These are phyloP conservation scores for Yamadazyma phyllophila DNA, from an alignment of 805 yeast genomes.

Conservation along the genomic window DNA sequence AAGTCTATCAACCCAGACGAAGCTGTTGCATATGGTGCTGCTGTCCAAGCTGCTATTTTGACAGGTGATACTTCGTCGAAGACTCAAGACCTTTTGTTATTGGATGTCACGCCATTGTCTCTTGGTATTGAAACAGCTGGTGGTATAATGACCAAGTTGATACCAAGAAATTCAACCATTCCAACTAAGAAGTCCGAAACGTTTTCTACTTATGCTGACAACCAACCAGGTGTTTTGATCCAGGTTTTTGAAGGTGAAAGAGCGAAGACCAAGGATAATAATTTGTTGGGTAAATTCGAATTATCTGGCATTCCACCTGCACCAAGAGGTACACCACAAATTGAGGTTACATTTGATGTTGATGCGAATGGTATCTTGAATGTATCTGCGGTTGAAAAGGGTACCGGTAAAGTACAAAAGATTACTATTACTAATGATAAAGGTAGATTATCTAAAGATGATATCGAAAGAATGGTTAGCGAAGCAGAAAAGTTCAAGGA, in stretches of 20 bases:
- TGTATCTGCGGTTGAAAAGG: constrained; percentile 87
- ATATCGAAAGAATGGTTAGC: constrained; percentile 95
- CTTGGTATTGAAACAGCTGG: constrained; percentile 96
- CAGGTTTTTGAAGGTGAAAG: constrained; percentile 97
- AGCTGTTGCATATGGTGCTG: constrained; percentile 99
- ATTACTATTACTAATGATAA: constrained; percentile 91
- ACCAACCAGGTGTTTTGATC: constrained; percentile 92
- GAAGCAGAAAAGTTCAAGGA: constrained; percentile 95
- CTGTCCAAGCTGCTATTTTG: constrained; percentile 97
- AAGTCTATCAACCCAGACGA: constrained; percentile 99
- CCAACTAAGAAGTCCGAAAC: constrained; percentile 95
- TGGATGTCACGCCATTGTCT: constrained; percentile 93
- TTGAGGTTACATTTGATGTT: constrained; percentile 83
- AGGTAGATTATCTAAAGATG: constrained; percentile 91
- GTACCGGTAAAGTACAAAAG: constrained; percentile 88
- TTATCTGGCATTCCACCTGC: constrained; percentile 86
- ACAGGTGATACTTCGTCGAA: constrained; percentile 70
- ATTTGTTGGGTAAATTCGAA: constrained; percentile 82
- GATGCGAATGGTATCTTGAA: constrained; percentile 87
- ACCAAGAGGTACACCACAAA: constrained; percentile 89
- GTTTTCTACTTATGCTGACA: constrained; percentile 94
- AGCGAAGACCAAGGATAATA: constrained; percentile 91
- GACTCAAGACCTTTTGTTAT: constrained; percentile 55
- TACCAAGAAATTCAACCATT: constrained; percentile 91
- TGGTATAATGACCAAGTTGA: constrained; percentile 95